Percentiles rank a stretch among this genome's conserved stretches.
These are phyloP conservation scores for Omphalotus olearius DNA, from an alignment of 1,284 basidiomycete species.

Conservation along the genomic window DNA sequence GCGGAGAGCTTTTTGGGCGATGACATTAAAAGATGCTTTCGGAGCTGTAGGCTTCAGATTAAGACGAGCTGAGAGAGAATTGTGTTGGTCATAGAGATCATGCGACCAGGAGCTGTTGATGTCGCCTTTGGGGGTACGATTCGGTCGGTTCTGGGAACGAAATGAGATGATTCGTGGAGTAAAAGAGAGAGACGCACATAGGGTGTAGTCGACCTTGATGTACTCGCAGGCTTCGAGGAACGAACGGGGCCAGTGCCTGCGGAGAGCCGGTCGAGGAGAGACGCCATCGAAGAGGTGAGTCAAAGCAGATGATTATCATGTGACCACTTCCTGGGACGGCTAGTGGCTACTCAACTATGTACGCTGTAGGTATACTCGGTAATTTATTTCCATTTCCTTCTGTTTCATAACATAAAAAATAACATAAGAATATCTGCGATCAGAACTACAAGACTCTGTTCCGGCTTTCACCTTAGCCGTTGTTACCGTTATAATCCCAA, in stretches of 20 bases:
- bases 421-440: too few relatives aligned
- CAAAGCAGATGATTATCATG: not conserved
- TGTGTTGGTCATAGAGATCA: constrained; percentile 62
- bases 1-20: constrained; percentile 52
- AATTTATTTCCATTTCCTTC: too few relatives aligned
- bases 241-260: constrained; percentile 55
- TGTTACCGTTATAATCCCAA: too few relatives aligned
- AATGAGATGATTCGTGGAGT: constrained; percentile 16
- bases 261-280: constrained; percentile 62
- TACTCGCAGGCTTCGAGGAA: constrained; percentile 36
- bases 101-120: constrained; percentile 67
- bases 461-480: too few relatives aligned
- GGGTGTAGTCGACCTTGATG: constrained; percentile 48
- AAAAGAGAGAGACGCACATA: constrained; percentile 55
- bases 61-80: constrained; percentile 61
- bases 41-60: constrained; percentile 34
- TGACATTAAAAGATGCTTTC: constrained; percentile 40
- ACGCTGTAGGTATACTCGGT: too few relatives aligned
- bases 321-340: too few relatives aligned
- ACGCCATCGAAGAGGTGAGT: constrained; percentile 39
- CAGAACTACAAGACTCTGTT: too few relatives aligned
- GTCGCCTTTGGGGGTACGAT: constrained; percentile 59
- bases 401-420: too few relatives aligned
- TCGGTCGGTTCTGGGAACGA: constrained; percentile 40
- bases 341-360: too few relatives aligned